Evolutionary conservation across 2,329 filamentous ascomycete species (phyloP), one percentile per base, ranked within the genome.

Genomic region (Colletotrichum viniferum): DNA sequence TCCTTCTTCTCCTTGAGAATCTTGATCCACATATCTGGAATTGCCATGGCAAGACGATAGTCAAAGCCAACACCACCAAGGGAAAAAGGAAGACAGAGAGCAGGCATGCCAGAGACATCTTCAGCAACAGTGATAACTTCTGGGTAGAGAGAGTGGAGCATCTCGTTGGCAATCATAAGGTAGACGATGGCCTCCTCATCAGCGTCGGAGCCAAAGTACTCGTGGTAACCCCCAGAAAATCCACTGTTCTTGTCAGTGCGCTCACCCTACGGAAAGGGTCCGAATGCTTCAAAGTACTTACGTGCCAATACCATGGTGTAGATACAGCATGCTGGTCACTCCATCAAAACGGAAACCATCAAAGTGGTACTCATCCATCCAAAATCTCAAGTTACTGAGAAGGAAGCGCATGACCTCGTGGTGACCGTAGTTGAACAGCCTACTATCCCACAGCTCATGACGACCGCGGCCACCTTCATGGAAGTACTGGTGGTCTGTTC

Each of bases 11-110:
- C 97, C 85, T 99, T 99, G 77, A 98, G 85, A 82, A 97, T 95
- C 87, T 99, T 99, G 89, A 99, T 99, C 92, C 97, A 99, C 92
- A 99, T 95, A 84, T 99, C 97, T 5, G 97, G 97, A 77, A 99
- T 93, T 6, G 97, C 97, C 97, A 99, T 99, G 71, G 96, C 96
- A 36, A 99, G 91, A 79, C 97, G 92, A 85, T 99, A 99, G 86
- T 99, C 97, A 83, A 99, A 99, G 30, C 97, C 97, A 79, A 98
- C 92, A 77, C 97, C 97, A 21, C 97, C 97, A 3, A 98, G 88
- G 2, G 94, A 93, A 52, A 98, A 88, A 8, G 95, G 92, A 48
- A 99, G 85, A 84, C 97, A 98, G 63, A 99, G 88, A n/a, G 96
- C 96, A 18, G 97, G 97, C 97, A 99, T 99, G 21, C 97, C 97